Evolutionary conservation across 176 grass and related monocot species (phyloP).

Genomic region (Phoenix dactylifera): DNA sequence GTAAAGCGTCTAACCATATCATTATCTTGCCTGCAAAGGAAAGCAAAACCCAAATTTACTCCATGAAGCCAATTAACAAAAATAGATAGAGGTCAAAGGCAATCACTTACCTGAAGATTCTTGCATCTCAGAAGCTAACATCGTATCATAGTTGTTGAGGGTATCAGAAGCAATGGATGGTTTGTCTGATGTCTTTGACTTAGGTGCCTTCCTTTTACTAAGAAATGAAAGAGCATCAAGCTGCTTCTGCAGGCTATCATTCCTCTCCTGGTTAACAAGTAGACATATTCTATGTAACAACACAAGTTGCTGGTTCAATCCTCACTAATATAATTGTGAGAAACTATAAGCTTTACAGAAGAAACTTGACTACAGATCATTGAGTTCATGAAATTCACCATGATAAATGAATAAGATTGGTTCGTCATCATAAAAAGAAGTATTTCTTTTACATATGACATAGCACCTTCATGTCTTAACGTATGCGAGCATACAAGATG

Average conservation of each 20-base stretch:
- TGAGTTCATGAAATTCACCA: background rate
- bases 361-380: background rate
- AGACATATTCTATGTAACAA: too few relatives aligned
- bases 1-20: too few relatives aligned
- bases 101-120: conserved; percentile 35
- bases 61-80: background rate
- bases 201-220: conserved; percentile 76
- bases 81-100: background rate
- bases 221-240: conserved; percentile 86
- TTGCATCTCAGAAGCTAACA: conserved; percentile 28
- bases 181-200: conserved; percentile 45
- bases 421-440: background rate
- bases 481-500: too few relatives aligned
- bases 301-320: too few relatives aligned
- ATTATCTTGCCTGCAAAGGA: too few relatives aligned
- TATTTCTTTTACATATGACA: too few relatives aligned
- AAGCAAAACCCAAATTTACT: background rate
- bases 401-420: background rate
- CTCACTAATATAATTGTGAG: too few relatives aligned
- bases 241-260: conserved; percentile 69
- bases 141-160: conserved; percentile 31
- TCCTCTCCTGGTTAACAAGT: conserved; percentile 53
- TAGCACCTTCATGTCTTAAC: too few relatives aligned
- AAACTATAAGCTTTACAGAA: too few relatives aligned
- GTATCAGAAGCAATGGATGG: conserved; percentile 35